These are phyloP conservation scores for Penicillium nucicola DNA, from an alignment of 495 filamentous ascomycete species.

Conservation along the genomic window DNA sequence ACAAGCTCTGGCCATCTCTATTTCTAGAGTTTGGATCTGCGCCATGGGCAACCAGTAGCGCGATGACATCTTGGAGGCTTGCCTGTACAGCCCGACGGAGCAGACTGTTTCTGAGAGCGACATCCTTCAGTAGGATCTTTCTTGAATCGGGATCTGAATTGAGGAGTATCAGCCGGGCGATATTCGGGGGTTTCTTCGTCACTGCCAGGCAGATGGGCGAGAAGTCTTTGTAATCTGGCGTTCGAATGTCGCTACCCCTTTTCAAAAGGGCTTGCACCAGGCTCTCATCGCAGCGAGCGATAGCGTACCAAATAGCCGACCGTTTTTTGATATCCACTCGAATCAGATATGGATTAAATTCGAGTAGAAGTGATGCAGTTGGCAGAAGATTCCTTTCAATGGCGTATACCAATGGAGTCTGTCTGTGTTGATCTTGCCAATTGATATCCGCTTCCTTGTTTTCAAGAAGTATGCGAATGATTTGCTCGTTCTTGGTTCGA, in stretches of 20 bases:
- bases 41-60: slow-evolving; percentile 4
- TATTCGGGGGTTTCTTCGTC: neutral
- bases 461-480: neutral
- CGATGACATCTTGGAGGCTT: slow-evolving; percentile 5
- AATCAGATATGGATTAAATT: neutral
- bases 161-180: neutral
- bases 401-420: slow-evolving; percentile 3
- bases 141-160: neutral
- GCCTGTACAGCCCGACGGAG: neutral
- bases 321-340: neutral
- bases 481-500: neutral
- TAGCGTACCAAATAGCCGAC: slow-evolving; percentile 1
- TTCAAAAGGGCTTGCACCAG: neutral
- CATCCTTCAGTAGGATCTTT: neutral
- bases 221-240: neutral
- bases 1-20: neutral
- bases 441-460: neutral
- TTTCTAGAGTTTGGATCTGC: neutral
- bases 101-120: neutral
- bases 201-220: neutral
- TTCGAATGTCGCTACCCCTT: neutral
- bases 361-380: neutral
- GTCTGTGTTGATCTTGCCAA: neutral
- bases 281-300: neutral
- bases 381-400: neutral